A percentile compares a stretch with the other conserved stretches of the same genome.
Conservation (phyloP, 2,329 filamentous ascomycete species). For the Laburnicola sp. region DNA sequence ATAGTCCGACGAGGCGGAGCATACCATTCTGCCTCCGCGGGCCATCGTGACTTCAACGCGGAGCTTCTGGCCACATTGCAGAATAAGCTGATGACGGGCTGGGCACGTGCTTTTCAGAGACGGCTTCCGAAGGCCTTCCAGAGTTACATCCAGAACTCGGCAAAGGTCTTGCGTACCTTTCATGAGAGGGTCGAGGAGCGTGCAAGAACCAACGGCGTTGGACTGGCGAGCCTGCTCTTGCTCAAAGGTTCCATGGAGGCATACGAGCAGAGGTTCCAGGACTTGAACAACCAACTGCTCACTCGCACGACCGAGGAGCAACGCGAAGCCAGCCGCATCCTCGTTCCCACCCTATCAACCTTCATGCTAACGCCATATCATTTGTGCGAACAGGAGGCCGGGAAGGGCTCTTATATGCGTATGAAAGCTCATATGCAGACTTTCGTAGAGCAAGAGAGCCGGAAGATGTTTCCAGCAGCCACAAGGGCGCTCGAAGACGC, state of each 20-base stretch:
- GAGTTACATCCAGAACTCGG: constrained; percentile 39
- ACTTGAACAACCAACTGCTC: constrained; percentile 40
- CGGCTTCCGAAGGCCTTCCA: constrained; percentile 48
- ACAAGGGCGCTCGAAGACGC: constrained; percentile 47
- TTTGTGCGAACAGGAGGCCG: constrained; percentile 50
- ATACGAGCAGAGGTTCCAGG: constrained; percentile 48
- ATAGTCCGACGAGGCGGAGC: constrained; percentile 56
- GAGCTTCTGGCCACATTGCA: constrained; percentile 33
- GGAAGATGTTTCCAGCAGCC: constrained; percentile 56
- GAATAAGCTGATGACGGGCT: constrained; percentile 45
- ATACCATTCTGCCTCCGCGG: constrained; percentile 44
- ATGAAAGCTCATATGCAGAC: constrained; percentile 57
- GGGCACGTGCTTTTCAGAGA: constrained; percentile 51
- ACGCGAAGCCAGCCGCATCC: constrained; percentile 58
- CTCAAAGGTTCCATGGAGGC: constrained; percentile 48
- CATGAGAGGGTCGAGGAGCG: constrained; percentile 49
- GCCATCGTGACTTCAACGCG: constrained; percentile 48
- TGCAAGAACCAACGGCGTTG: constrained; percentile 45
- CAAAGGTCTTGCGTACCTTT: constrained; percentile 44
- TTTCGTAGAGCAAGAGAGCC: constrained; percentile 48
- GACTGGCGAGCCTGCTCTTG: constrained; percentile 46
- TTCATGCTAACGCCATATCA: constrained; percentile 55
- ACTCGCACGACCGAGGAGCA: constrained; percentile 51
- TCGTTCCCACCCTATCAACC: constrained; percentile 53
- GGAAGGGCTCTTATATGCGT: constrained; percentile 52